Conservation (phyloP, 129 eudicot genomes). For the Flaveria brownii region DNA sequence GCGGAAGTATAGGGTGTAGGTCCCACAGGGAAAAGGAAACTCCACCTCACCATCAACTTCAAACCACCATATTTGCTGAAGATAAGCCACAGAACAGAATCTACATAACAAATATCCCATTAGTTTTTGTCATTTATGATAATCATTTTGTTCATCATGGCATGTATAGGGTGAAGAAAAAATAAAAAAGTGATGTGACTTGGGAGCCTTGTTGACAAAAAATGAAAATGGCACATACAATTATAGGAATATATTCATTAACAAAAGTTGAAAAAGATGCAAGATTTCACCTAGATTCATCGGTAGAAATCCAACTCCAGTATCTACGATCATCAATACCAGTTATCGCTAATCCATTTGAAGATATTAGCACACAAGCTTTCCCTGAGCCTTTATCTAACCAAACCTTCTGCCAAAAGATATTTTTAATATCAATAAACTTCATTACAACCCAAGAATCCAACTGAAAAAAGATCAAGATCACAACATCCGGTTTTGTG, state of each 20-base stretch:
- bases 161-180: not conserved
- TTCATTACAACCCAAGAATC: not conserved
- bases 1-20: constrained; percentile 78
- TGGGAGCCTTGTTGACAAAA: not conserved
- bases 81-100: constrained; percentile 73
- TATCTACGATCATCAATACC: constrained; percentile 97
- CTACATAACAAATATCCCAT: constrained; percentile 39
- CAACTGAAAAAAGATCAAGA: not conserved
- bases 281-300: constrained; percentile 78
- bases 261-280: not conserved
- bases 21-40: constrained; percentile 87
- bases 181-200: not conserved
- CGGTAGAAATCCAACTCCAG: constrained; percentile 71
- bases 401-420: constrained; percentile 77
- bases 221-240: not conserved
- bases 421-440: constrained; percentile 11
- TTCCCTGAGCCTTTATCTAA: constrained; percentile 77
- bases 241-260: not conserved
- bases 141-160: not conserved
- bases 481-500: not conserved
- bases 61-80: constrained; percentile 99
- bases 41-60: constrained; percentile 90
- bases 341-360: constrained; percentile 71
- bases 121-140: not conserved
- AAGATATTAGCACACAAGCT: constrained; percentile 74